Percentiles rank a stretch among this genome's conserved stretches.
phyloP scores from a whole-genome alignment of 2,329 filamentous ascomycete genomes.

The Penicillium concentricum region DNA sequence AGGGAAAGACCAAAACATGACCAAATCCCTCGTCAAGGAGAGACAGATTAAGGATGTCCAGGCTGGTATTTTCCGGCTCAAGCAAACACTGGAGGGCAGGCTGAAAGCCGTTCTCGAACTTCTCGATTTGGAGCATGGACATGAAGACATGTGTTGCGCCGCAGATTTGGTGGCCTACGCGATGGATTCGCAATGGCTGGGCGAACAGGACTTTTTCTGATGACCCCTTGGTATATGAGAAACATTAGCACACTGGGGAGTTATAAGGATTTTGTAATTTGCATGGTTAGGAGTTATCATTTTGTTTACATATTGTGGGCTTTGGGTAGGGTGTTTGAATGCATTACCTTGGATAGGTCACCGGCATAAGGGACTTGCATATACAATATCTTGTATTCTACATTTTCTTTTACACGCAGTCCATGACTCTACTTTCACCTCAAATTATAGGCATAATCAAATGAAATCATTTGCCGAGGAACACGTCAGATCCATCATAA shows the following conservation, averaged over 20 bases:
- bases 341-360: background rate
- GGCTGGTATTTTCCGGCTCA: conserved; percentile 22
- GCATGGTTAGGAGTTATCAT: background rate
- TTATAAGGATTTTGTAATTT: background rate
- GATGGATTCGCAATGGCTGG: conserved; percentile 44
- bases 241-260: background rate
- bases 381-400: background rate
- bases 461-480: background rate
- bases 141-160: conserved; percentile 44
- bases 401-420: background rate
- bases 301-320: background rate
- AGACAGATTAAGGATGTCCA: conserved; percentile 14
- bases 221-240: background rate
- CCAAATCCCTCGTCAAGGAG: conserved; percentile 3
- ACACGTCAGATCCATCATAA: background rate
- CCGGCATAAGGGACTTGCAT: background rate
- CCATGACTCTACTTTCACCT: background rate
- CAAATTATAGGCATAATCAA: background rate
- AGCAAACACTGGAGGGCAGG: conserved; percentile 33
- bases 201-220: conserved; percentile 40
- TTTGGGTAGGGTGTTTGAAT: background rate
- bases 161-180: conserved; percentile 46
- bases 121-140: conserved; percentile 38
- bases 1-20: background rate
- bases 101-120: conserved; percentile 35